A percentile compares a stretch with the other conserved stretches of the same genome.
These are phyloP conservation scores for Fagus sylvatica DNA, from an alignment of 306 rosid genomes.

Conservation along the genomic window DNA sequence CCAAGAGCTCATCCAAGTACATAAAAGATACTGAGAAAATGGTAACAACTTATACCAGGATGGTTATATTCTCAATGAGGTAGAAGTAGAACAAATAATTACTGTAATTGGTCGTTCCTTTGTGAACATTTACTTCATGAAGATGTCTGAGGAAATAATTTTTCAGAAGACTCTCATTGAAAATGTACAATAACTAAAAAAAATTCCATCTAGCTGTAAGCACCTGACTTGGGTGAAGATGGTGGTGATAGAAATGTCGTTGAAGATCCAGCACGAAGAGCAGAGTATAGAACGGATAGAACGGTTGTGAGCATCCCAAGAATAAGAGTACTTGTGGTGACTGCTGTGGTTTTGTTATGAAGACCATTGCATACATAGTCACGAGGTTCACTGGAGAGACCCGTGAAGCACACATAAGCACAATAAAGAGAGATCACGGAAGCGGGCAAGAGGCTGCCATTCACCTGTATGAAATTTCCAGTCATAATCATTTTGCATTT, in stretches of 20 bases:
- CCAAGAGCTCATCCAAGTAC: neutral
- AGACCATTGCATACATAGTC: slow-evolving; percentile 88
- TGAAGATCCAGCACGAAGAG: slow-evolving; percentile 96
- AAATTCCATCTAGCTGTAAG: slow-evolving; percentile 20
- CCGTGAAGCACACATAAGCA: slow-evolving; percentile 92
- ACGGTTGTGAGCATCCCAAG: slow-evolving; percentile 92
- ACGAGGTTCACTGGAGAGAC: slow-evolving; percentile 85
- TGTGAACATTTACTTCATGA: neutral
- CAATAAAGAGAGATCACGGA: slow-evolving; percentile 86
- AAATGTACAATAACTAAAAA: neutral
- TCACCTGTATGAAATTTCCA: slow-evolving; percentile 61
- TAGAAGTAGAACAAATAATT: neutral
- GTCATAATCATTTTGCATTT: slow-evolving; percentile 15
- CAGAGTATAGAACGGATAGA: slow-evolving; percentile 88
- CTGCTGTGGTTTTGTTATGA: slow-evolving; percentile 62
- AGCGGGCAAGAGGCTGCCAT: slow-evolving; percentile 95
- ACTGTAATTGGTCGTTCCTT: neutral
- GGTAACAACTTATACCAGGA: neutral
- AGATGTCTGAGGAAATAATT: neutral
- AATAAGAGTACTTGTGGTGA: slow-evolving; percentile 63
- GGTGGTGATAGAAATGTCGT: slow-evolving; percentile 85
- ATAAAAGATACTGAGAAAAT: neutral
- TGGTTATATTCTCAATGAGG: neutral
- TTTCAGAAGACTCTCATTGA: neutral
- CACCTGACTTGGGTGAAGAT: slow-evolving; percentile 81